phyloP scores from a whole-genome alignment of 176 grass and related monocot species.

The Thinopyrum elongatum region DNA sequence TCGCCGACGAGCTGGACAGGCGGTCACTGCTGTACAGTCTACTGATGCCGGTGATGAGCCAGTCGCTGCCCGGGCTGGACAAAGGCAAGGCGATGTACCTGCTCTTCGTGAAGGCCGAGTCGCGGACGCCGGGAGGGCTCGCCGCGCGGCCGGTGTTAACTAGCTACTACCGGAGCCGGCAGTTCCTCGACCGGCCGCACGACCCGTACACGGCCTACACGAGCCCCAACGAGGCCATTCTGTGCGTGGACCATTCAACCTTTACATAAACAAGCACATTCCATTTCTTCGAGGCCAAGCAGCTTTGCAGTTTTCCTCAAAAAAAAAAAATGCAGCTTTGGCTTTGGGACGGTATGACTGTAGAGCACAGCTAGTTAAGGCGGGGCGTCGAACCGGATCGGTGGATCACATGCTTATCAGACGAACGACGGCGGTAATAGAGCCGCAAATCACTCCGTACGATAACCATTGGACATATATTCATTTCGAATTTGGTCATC shows the following conservation, averaged over 20 bases:
- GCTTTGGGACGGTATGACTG: too few species aligned
- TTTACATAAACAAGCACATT: too few species aligned
- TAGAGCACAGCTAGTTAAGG: too few species aligned
- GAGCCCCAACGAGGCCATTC: conserved; percentile 82
- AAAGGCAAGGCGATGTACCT: conserved; percentile 96
- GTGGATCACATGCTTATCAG: too few species aligned
- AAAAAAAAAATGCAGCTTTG: too few species aligned
- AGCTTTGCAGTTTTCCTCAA: too few species aligned
- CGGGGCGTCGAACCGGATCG: too few species aligned
- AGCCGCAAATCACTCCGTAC: too few species aligned
- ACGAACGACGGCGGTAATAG: too few species aligned
- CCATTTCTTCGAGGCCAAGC: too few species aligned
- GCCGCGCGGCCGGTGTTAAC: conserved; percentile 78
- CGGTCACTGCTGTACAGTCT: conserved; percentile 74
- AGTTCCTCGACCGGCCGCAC: conserved; percentile 71
- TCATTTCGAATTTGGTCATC: too few species aligned
- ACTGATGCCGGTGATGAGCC: conserved; percentile 92
- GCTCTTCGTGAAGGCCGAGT: conserved; percentile 83
- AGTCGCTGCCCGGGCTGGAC: conserved; percentile 72
- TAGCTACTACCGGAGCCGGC: conserved; percentile 91
- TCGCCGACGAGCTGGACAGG: conserved; percentile 80
- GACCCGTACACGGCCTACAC: conserved; percentile 85
- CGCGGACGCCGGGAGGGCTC: conserved; percentile 79
- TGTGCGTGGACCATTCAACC: conserved; percentile 56
- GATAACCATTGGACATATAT: too few species aligned